Conservation (phyloP, 768 basidiomycete genomes). For the Phlebiopsis gigantea region DNA sequence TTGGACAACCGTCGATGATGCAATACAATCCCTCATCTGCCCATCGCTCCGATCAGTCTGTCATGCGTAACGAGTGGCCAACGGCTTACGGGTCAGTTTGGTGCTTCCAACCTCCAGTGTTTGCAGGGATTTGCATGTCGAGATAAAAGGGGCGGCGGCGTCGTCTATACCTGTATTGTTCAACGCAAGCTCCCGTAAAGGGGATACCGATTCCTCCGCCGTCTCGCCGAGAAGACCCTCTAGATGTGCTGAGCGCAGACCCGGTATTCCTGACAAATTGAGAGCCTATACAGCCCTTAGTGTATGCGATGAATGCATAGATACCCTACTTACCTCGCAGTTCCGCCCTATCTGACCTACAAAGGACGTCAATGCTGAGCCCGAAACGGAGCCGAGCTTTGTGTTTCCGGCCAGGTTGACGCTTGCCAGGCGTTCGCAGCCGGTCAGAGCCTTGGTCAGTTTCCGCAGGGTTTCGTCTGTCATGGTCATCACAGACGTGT, state of each 20-base stretch:
- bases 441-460: constrained; percentile 37
- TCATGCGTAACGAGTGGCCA: not conserved
- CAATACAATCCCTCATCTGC: constrained; percentile 49
- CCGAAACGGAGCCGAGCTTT: constrained; percentile 43
- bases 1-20: constrained; percentile 53
- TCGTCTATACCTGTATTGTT: constrained; percentile 63
- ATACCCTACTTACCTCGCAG: constrained; percentile 43
- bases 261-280: constrained; percentile 50
- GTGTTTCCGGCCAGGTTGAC: constrained; percentile 61
- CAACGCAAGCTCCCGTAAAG: constrained; percentile 44
- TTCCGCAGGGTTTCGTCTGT: constrained; percentile 41
- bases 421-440: constrained; percentile 37
- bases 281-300: constrained; percentile 35
- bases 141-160: constrained; percentile 44
- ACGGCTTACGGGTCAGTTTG: constrained; percentile 53
- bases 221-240: constrained; percentile 39
- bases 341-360: constrained; percentile 48
- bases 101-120: constrained; percentile 53
- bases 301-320: not conserved
- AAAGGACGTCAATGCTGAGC: constrained; percentile 38
- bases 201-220: constrained; percentile 28
- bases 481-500: constrained; percentile 49
- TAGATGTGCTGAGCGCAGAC: constrained; percentile 47
- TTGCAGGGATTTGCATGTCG: constrained; percentile 42
- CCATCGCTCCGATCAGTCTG: not conserved